These are phyloP conservation scores for Psophocarpus tetragonolobus DNA, from an alignment of 306 rosid species.

Conservation along the genomic window DNA sequence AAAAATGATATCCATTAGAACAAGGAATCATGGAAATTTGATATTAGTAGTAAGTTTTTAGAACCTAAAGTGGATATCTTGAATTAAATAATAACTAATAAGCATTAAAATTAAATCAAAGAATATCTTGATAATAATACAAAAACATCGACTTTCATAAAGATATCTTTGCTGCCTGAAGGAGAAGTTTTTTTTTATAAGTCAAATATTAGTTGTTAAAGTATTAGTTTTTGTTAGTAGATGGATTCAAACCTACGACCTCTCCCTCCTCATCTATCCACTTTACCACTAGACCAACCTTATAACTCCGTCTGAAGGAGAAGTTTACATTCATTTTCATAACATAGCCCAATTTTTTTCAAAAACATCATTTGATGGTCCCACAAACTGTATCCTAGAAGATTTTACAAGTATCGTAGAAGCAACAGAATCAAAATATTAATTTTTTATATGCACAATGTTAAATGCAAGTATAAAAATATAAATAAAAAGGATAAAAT, in stretches of 20 bases:
- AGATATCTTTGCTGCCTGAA: background rate
- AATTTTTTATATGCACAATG: background rate
- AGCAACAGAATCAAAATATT: background rate
- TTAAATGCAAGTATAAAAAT: background rate
- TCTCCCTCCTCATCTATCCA: no score
- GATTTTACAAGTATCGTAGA: slow-evolving; percentile 1
- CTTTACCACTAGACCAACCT: no score
- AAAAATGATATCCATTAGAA: background rate
- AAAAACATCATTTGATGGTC: background rate
- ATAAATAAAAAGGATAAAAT: no score
- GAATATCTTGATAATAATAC: background rate
- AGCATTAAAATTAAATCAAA: background rate
- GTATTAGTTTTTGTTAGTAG: no score
- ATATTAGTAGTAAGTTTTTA: background rate
- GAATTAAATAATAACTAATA: background rate
- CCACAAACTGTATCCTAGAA: background rate
- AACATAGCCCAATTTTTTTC: background rate
- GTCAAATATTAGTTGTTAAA: no score
- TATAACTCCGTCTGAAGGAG: no score
- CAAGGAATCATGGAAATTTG: slow-evolving; percentile 10
- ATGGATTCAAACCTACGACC: no score
- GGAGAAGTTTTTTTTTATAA: no score
- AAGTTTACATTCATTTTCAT: background rate
- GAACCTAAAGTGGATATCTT: slow-evolving; percentile 21
- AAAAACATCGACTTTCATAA: background rate